Percentiles rank a stretch among this genome's conserved stretches.
phyloP scores from a whole-genome alignment of 345 rosid species.

The Microcos paniculata region DNA sequence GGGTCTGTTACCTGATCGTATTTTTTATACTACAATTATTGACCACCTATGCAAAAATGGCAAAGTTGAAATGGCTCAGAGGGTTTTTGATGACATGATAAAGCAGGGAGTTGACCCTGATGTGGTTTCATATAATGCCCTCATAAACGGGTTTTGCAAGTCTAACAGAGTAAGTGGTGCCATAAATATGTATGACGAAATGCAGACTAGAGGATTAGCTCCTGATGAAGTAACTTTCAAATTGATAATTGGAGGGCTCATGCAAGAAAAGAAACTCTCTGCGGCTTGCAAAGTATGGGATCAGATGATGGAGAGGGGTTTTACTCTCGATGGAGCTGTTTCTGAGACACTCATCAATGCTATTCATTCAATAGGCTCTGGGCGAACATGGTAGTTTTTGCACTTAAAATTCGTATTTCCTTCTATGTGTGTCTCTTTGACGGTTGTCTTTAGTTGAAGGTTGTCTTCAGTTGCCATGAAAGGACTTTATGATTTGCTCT shows the following conservation, averaged over 20 bases:
- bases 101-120: conserved; percentile 72
- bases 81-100: conserved; percentile 70
- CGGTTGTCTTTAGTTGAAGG: conserved; percentile 5
- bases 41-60: conserved; percentile 78
- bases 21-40: conserved; percentile 78
- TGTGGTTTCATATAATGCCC: conserved; percentile 72
- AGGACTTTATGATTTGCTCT: conserved; percentile 4
- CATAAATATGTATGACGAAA: conserved; percentile 61
- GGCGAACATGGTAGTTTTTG: conserved; percentile 29
- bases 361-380: conserved; percentile 32
- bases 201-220: conserved; percentile 55
- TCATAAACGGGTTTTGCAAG: conserved; percentile 78
- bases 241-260: conserved; percentile 76
- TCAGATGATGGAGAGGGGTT: conserved; percentile 98
- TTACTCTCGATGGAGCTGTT: conserved; percentile 75
- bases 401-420: conserved; percentile 3
- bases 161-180: conserved; percentile 61
- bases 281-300: conserved; percentile 85
- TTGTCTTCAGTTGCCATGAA: background rate
- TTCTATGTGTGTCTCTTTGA: background rate
- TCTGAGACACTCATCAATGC: conserved; percentile 68
- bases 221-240: conserved; percentile 87
- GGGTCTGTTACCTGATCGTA: conserved; percentile 62
- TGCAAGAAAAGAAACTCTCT: conserved; percentile 55
- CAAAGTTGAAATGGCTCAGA: conserved; percentile 59